Conservation (phyloP, 2,329 filamentous ascomycete species). For the Alternaria triticimaculans region DNA sequence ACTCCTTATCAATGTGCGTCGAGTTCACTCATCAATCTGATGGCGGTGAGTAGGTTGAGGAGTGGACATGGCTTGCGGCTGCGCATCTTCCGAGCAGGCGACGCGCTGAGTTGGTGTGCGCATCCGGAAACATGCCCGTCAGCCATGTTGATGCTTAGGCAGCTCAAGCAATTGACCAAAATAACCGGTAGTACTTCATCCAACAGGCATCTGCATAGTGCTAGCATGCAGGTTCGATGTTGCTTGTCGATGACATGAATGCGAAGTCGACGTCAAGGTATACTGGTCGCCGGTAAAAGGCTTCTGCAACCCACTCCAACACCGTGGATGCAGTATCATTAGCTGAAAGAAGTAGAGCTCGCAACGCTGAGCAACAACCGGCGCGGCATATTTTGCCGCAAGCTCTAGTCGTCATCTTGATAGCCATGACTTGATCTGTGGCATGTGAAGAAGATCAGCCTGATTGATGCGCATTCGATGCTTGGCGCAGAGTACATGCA, state of each 20-base stretch:
- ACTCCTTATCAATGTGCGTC: slow-evolving; percentile 7
- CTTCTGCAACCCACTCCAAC: neutral
- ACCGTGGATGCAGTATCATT: neutral
- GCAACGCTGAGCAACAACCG: neutral
- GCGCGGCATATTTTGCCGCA: neutral
- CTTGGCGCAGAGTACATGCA: slow-evolving; percentile 19
- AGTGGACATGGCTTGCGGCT: neutral
- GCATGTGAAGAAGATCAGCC: slow-evolving; percentile 5
- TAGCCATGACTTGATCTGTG: neutral
- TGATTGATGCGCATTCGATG: slow-evolving; percentile 3
- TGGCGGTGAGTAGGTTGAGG: slow-evolving; percentile 2
- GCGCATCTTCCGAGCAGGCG: neutral
- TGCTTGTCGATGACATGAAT: neutral
- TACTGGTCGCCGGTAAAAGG: neutral
- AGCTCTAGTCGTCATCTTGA: neutral
- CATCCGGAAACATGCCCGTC: neutral
- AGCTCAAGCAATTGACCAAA: slow-evolving; percentile 11
- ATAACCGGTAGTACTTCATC: slow-evolving; percentile 8
- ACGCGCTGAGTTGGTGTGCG: slow-evolving; percentile 3
- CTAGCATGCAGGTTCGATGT: neutral
- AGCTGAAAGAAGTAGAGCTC: neutral
- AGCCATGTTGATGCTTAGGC: slow-evolving; percentile 8
- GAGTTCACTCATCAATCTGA: neutral
- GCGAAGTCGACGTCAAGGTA: neutral
- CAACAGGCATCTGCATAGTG: neutral